Conservation (phyloP, 768 basidiomycete species). For the Plicaturopsis crispa region DNA sequence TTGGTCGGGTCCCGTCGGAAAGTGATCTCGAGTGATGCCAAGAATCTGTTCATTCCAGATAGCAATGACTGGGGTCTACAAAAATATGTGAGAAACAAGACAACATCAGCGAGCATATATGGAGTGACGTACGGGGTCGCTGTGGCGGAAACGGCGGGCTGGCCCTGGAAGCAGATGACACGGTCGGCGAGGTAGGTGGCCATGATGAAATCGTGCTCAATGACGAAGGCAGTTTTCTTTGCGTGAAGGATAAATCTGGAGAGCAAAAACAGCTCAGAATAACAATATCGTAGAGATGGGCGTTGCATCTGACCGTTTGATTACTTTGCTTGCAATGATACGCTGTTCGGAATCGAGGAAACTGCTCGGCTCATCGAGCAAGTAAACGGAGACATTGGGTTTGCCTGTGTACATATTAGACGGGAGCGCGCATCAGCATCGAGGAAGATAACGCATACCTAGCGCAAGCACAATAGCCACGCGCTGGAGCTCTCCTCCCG, state of each 20-base stretch:
- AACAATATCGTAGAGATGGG: not conserved
- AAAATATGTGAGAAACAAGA: conserved; percentile 1
- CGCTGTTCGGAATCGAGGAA: conserved; percentile 99
- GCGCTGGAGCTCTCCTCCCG: conserved; percentile 96
- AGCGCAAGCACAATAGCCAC: conserved; percentile 94
- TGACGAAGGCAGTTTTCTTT: conserved; percentile 97
- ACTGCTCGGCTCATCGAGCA: conserved; percentile 90
- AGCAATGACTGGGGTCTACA: conserved; percentile 86
- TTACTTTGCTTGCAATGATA: conserved; percentile 96
- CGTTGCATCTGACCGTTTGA: conserved; percentile 64
- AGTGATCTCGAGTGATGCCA: conserved; percentile 92
- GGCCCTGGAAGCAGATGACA: conserved; percentile 86
- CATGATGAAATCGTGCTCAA: conserved; percentile 99
- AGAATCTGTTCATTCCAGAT: conserved; percentile 97
- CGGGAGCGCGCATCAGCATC: not conserved
- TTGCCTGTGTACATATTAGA: conserved; percentile 39
- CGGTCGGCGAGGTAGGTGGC: conserved; percentile 98
- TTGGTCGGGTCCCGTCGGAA: conserved; percentile 98
- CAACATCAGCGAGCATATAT: conserved; percentile 2
- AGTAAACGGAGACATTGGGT: conserved; percentile 79
- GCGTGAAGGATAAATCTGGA: conserved; percentile 86
- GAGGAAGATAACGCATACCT: conserved; percentile 33
- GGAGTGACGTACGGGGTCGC: conserved; percentile 71
- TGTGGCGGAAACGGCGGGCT: conserved; percentile 81
- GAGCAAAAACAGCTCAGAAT: conserved; percentile 2